Percentiles rank a stretch among this genome's conserved stretches.
These are phyloP conservation scores for Artemisia argyi DNA, from an alignment of 129 eudicot genomes.

Conservation along the genomic window DNA sequence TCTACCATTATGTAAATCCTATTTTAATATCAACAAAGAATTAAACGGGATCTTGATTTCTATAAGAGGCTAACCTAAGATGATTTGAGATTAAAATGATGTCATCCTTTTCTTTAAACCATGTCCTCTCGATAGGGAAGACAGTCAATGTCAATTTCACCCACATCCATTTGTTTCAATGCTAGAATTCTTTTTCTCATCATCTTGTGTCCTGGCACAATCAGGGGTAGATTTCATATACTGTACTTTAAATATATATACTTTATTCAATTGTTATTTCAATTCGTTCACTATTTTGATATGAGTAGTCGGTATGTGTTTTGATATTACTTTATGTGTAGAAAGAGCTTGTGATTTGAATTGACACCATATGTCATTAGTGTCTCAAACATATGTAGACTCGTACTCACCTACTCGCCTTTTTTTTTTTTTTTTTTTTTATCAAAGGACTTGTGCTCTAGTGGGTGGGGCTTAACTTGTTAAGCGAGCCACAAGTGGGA, in stretches of 20 bases:
- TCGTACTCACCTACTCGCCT: neutral
- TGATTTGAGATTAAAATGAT: constrained; percentile 19
- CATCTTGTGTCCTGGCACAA: constrained; percentile 22
- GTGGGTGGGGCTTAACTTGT: too few relatives aligned
- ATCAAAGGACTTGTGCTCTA: too few relatives aligned
- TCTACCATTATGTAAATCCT: too few relatives aligned
- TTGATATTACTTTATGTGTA: constrained; percentile 21
- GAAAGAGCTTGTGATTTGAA: constrained; percentile 22
- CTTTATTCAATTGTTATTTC: constrained; percentile 16
- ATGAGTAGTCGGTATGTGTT: neutral
- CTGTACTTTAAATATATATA: neutral
- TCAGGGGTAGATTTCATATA: constrained; percentile 9
- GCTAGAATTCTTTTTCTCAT: constrained; percentile 18
- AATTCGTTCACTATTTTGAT: constrained; percentile 7
- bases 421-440: too few relatives aligned
- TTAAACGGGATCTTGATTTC: too few relatives aligned
- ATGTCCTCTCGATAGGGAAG: constrained; percentile 49
- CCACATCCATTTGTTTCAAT: constrained; percentile 32
- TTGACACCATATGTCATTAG: constrained; percentile 11
- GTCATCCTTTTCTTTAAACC: constrained; percentile 44
- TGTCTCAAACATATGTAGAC: constrained; percentile 10
- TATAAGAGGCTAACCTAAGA: constrained; percentile 30
- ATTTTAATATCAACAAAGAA: too few relatives aligned
- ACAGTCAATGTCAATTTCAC: constrained; percentile 37
- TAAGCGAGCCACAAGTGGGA: too few relatives aligned